Conservation (phyloP, 306 rosid species). For the Benincasa hispida region DNA sequence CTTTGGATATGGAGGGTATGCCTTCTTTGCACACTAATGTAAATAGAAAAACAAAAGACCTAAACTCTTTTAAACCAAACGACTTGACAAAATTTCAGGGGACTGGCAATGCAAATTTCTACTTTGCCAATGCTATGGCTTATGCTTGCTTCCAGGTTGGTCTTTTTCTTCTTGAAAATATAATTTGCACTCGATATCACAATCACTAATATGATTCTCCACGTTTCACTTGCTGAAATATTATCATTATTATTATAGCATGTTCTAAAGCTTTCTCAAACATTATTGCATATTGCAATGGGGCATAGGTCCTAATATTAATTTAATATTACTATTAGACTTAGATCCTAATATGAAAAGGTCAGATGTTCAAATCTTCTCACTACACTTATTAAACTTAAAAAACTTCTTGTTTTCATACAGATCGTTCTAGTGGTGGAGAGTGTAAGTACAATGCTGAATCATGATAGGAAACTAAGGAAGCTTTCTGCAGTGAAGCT, state of each 20-base stretch:
- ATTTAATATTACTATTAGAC: no score
- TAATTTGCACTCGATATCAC: not conserved
- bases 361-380: no score
- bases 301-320: no score
- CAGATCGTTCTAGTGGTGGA: constrained; percentile 81
- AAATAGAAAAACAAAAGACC: not conserved
- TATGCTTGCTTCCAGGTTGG: constrained; percentile 86
- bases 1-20: constrained; percentile 99
- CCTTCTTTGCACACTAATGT: constrained; percentile 12
- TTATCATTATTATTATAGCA: no score
- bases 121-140: constrained; percentile 81
- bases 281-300: no score
- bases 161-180: not conserved
- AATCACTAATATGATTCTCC: not conserved
- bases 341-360: no score
- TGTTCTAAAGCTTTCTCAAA: no score
- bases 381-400: no score
- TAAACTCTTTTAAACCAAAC: constrained; percentile 1
- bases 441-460: constrained; percentile 74
- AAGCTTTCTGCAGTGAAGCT: constrained; percentile 36
- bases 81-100: constrained; percentile 50
- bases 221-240: not conserved
- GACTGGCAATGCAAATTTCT: constrained; percentile 92
- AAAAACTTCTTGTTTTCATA: not conserved
- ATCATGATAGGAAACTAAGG: constrained; percentile 66